Evolutionary conservation across 2,329 filamentous ascomycete genomes (phyloP).

Genomic region (Paraphoma sp.): DNA sequence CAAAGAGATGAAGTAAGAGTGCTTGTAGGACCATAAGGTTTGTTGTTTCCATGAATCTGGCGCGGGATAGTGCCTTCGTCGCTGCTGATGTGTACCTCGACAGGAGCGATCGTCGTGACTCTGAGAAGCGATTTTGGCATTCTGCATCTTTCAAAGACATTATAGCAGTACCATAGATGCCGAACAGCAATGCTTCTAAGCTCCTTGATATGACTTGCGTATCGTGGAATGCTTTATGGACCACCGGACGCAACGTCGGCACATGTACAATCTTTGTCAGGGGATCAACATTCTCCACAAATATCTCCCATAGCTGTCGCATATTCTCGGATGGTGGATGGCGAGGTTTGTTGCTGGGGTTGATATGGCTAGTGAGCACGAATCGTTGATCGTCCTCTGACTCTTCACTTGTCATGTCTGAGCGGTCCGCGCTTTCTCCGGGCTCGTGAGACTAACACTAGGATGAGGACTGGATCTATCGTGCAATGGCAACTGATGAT

Average conservation of each 20-base stretch:
- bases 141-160: slow-evolving; percentile 63
- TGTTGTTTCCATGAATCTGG: slow-evolving; percentile 56
- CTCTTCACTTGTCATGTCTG: slow-evolving; percentile 66
- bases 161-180: slow-evolving; percentile 22
- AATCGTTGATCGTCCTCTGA: slow-evolving; percentile 63
- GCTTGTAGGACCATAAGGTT: slow-evolving; percentile 66
- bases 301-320: slow-evolving; percentile 74
- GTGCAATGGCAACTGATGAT: no score
- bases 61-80: slow-evolving; percentile 6
- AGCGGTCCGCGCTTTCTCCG: slow-evolving; percentile 58
- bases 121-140: slow-evolving; percentile 59
- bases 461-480: no score
- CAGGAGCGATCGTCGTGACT: slow-evolving; percentile 66
- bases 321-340: slow-evolving; percentile 70
- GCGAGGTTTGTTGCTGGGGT: slow-evolving; percentile 61
- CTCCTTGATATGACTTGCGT: slow-evolving; percentile 61
- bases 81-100: slow-evolving; percentile 9
- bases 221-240: slow-evolving; percentile 67
- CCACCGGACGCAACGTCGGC: slow-evolving; percentile 56
- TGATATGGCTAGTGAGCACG: slow-evolving; percentile 22
- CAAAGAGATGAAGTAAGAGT: slow-evolving; percentile 64
- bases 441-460: slow-evolving; percentile 7
- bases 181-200: slow-evolving; percentile 56
- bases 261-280: slow-evolving; percentile 18
- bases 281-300: slow-evolving; percentile 53